phyloP scores from a whole-genome alignment of 371 early-diverging fungal species.

The Zychaea mexicana region DNA sequence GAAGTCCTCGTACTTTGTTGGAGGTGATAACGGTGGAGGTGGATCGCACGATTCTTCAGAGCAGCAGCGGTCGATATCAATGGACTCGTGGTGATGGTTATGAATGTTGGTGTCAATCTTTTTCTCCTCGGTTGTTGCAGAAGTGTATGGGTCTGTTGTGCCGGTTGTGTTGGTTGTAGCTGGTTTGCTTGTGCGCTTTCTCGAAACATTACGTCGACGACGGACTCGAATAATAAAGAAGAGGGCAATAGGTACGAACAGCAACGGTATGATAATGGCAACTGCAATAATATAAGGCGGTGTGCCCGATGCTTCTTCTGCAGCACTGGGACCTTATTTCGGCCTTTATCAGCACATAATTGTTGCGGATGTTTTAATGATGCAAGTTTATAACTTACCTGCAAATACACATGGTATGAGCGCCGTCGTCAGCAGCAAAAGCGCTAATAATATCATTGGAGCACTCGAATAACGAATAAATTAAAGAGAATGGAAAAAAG shows the following conservation, averaged over 20 bases:
- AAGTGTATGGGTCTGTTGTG: background rate
- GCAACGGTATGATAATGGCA: conserved; percentile 11
- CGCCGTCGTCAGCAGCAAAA: background rate
- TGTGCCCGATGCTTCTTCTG: background rate
- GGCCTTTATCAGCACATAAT: no score
- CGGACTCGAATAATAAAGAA: background rate
- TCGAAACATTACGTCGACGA: background rate
- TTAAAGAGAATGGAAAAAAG: background rate
- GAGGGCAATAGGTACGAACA: background rate
- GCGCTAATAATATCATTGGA: background rate
- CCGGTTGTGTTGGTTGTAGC: background rate
- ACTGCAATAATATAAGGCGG: conserved; percentile 25
- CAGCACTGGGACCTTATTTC: background rate
- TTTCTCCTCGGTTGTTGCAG: background rate
- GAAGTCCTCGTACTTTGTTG: conserved; percentile 12
- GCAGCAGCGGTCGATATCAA: background rate
- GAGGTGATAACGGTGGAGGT: background rate
- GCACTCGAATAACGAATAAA: background rate
- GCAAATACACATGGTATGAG: conserved; percentile 1
- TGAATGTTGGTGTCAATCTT: background rate
- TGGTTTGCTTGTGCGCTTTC: background rate
- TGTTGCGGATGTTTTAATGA: no score
- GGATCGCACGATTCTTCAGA: background rate
- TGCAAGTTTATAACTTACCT: background rate
- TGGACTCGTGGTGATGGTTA: background rate